Percentiles rank a stretch among this genome's conserved stretches.
phyloP scores from a whole-genome alignment of 768 basidiomycete species.

The Clitopilus passeckerianus region DNA sequence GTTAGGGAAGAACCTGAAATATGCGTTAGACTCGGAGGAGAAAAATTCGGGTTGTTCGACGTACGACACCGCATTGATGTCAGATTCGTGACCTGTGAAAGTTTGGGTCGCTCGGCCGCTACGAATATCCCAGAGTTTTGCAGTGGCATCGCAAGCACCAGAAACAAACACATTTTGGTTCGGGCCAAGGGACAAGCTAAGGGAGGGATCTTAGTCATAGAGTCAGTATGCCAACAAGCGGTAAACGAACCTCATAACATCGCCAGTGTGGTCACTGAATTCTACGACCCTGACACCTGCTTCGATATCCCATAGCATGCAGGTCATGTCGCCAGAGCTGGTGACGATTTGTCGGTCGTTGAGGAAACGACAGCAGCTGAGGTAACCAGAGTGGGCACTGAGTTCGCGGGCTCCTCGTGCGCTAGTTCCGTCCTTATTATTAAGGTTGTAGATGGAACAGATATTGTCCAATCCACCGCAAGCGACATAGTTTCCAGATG shows the following conservation, averaged over 20 bases:
- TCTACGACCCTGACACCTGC: constrained; percentile 96
- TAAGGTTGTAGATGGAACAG: constrained; percentile 95
- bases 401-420: constrained; percentile 92
- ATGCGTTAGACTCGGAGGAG: constrained; percentile 5
- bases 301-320: constrained; percentile 99
- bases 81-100: constrained; percentile 97
- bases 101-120: constrained; percentile 97
- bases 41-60: constrained; percentile 25
- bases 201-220: constrained; percentile 9
- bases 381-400: constrained; percentile 96
- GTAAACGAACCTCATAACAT: constrained; percentile 90
- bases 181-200: constrained; percentile 88
- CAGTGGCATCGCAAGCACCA: constrained; percentile 96
- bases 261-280: constrained; percentile 98
- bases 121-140: constrained; percentile 98
- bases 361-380: constrained; percentile 97
- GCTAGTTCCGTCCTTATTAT: constrained; percentile 71
- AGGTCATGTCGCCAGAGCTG: constrained; percentile 98
- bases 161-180: constrained; percentile 97
- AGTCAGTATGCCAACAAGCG: constrained; percentile 2
- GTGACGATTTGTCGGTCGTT: constrained; percentile 99
- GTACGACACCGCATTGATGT: constrained; percentile 98
- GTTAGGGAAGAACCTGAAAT: constrained; percentile 92
- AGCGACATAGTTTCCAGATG: constrained; percentile 95
- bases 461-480: constrained; percentile 99